Base-by-base conservation (phyloP, 1,284 basidiomycete species). In the Cerioporus squamosus region DNA sequence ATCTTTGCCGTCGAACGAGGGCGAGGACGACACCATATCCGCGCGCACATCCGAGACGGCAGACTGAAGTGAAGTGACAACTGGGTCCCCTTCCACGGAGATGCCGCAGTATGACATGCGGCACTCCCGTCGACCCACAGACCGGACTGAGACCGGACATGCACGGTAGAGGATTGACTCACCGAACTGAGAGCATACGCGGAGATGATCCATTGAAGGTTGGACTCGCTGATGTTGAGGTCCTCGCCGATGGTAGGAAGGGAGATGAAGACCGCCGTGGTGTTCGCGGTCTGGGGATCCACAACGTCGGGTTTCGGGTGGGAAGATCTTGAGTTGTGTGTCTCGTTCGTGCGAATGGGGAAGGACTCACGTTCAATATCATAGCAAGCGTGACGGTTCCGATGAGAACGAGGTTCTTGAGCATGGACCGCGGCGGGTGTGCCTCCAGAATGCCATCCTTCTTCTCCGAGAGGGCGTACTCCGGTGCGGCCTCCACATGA, bases 201-300 rank as follows among this genome's bases (percentile, higher is more conserved):
- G 5, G 81, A 81, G 9, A 84, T 68, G n/a, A 86, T 74, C 87
- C 87, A 89, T 63, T 87, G 83, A 2, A 88, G 74, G 23, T 74
- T 64, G 55, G 77, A 72, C 48, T 77, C 66, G 8, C 68, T 64
- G 23, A 84, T 79, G 42, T 74, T 59, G n/a, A 86, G 71, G 24
- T 81, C 79, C 4, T 58, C 48, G 31, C 81, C 81, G 43, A 87
- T 85, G 0, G 76, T 77, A 0, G 86, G 86, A 7, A 89, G 72
- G 0, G 84, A 75, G 48, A 88, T 83, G 2, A 75, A 68, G 1
- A 73, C 70, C 1, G 74, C 70, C 5, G 75, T 73, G 23, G 61
- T 67, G 40, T 72, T 74, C 10, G 71, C 67, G 40, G 65, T 72
- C 77, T 78, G 55, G n/a, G 22, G 29, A 18, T 29, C 39, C 14